Conservation (phyloP, 108 stramenopile genomes). For the Stephanodiscus triporus region DNA sequence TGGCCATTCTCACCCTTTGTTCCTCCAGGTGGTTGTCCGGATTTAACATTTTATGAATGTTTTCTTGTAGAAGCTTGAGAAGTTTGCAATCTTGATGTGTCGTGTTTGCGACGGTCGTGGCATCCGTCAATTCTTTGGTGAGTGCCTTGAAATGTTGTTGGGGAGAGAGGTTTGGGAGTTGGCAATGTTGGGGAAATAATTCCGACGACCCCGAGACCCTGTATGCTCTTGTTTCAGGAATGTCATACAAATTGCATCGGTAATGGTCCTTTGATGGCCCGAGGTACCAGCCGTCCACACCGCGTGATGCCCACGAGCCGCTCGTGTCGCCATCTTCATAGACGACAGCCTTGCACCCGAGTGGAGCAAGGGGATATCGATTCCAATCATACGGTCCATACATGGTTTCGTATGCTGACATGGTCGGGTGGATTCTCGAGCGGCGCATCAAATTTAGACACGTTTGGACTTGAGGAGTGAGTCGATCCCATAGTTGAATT, state of each 20-base stretch:
- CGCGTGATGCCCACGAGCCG: neutral
- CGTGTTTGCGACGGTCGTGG: no score
- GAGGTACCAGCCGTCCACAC: neutral
- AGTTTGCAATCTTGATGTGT: no score
- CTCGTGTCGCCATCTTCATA: neutral
- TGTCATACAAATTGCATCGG: neutral
- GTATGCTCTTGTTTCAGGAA: neutral
- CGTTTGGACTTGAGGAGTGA: no score
- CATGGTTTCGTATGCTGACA: neutral
- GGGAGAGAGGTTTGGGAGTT: neutral
- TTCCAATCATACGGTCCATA: neutral
- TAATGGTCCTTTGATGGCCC: neutral
- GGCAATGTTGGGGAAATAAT: neutral
- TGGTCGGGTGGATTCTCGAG: neutral
- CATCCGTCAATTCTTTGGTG: no score
- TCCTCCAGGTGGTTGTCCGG: no score
- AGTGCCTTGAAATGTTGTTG: no score
- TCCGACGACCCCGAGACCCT: neutral
- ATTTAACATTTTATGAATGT: no score
- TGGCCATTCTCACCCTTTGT: no score
- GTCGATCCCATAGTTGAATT: constrained; percentile 30
- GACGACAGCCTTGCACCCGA: neutral
- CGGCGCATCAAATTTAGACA: constrained; percentile 33
- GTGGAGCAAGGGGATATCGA: neutral
- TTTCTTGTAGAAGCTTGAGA: no score